Evolutionary conservation across 371 early-diverging fungal genomes (phyloP), one percentile per base, ranked within the genome.

Genomic region (Haplosporangium sp.): DNA sequence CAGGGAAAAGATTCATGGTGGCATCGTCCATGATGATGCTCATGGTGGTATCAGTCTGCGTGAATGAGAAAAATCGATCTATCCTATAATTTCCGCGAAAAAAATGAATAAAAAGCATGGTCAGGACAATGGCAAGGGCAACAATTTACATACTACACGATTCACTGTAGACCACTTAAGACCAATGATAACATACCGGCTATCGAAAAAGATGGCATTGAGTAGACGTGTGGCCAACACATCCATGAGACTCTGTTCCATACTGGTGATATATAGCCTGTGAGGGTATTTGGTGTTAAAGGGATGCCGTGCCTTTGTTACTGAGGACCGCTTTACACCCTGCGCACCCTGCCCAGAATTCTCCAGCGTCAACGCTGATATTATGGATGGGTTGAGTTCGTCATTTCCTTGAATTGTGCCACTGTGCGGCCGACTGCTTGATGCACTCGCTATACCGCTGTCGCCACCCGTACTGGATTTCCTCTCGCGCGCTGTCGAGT

Each of bases 11-110:
- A 11, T 60, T 63, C 67, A 76, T 42, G 1, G 77, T 76, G 13
- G 55, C 63, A 36, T 76, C 77, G 38, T 76, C 77, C 77, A 76
- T 76, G 13, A 76, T 76, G 42, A 76, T 66, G 37, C 77, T 76
- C 18, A 76, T 36, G 8, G 71, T 71, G 3, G 70, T 70, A 38
- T 76, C 77, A 37, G 77, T 76, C 47, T 71, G 77, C 7, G 77
- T 76, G 29, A 76, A 76, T 7, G 77, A 76, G 29, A 76, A 76
- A 43, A 76, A 76, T 9, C 77, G 59, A 36, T 76, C 77, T 47
- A 5, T 63, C 58, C 77, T 76, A 55, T 20, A 20, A 48, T 2
- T 38, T 14, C 10, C 16, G 38, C 12, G 21, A 38, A 11, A 45
- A 67, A 7, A 50, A 23, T 11, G 56, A 14, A 11, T 7, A 45